A percentile compares a stretch with the other conserved stretches of the same genome.
Conservation (phyloP, 2,329 filamentous ascomycete species). For the Rhynchosporium graminicola region DNA sequence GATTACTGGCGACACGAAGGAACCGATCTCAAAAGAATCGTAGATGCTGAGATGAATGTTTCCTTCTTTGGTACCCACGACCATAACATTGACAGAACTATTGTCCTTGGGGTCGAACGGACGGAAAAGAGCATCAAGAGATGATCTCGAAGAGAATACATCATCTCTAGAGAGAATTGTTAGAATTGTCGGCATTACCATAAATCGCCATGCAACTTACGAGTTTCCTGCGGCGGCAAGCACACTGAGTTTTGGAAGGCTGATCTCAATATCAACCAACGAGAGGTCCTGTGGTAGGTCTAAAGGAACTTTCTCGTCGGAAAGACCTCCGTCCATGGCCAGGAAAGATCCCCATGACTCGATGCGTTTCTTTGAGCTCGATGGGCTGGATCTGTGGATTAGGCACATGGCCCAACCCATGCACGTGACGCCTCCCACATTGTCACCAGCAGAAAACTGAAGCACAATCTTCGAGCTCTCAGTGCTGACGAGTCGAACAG, state of each 20-base stretch:
- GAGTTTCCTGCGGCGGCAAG: constrained; percentile 65
- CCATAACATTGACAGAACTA: constrained; percentile 76
- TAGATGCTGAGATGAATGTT: constrained; percentile 78
- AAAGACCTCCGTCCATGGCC: constrained; percentile 18
- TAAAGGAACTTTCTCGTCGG: constrained; percentile 25
- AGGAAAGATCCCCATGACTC: constrained; percentile 32
- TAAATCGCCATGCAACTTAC: constrained; percentile 47
- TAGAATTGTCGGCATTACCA: constrained; percentile 12
- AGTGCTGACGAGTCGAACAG: constrained; percentile 72
- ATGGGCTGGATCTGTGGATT: constrained; percentile 29
- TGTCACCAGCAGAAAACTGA: constrained; percentile 53
- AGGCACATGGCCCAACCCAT: constrained; percentile 42
- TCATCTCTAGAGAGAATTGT: constrained; percentile 36
- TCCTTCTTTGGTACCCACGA: constrained; percentile 72
- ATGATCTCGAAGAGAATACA: constrained; percentile 40
- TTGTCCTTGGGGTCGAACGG: constrained; percentile 58
- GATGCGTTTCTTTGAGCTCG: constrained; percentile 20
- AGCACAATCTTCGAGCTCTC: constrained; percentile 83
- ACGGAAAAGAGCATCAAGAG: constrained; percentile 40
- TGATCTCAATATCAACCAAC: constrained; percentile 73
- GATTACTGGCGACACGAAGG: constrained; percentile 51
- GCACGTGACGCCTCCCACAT: constrained; percentile 47
- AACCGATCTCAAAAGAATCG: constrained; percentile 79
- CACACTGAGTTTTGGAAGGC: constrained; percentile 74
- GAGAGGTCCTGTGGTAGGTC: constrained; percentile 73